Evolutionary conservation across 1,284 basidiomycete species (phyloP).

Genomic region (Leccinum subrobustum): DNA sequence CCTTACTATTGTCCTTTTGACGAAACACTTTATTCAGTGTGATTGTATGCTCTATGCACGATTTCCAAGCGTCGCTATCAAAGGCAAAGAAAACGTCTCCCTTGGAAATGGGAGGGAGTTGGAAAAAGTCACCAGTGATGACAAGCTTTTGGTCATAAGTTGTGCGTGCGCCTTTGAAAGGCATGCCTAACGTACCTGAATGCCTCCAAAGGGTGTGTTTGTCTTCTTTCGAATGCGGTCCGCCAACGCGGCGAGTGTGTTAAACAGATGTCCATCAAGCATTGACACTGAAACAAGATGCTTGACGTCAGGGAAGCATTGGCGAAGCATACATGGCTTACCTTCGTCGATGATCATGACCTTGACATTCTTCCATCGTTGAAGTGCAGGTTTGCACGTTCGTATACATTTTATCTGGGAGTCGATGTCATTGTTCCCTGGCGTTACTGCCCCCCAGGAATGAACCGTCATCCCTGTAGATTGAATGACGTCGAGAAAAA

Average conservation of each 20-base stretch:
- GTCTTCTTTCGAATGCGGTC: slow-evolving; percentile 52
- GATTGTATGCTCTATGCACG: slow-evolving; percentile 65
- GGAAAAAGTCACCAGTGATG: slow-evolving; percentile 88
- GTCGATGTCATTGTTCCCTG: slow-evolving; percentile 58
- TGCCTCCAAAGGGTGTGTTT: slow-evolving; percentile 72
- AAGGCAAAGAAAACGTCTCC: slow-evolving; percentile 60
- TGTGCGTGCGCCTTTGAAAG: not conserved
- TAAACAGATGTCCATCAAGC: slow-evolving; percentile 78
- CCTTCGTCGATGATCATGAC: slow-evolving; percentile 85
- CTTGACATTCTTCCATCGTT: slow-evolving; percentile 63
- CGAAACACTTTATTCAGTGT: slow-evolving; percentile 77
- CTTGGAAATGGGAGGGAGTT: slow-evolving; percentile 74
- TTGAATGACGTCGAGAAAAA: not conserved
- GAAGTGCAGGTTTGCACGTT: slow-evolving; percentile 56
- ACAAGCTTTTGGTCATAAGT: slow-evolving; percentile 46
- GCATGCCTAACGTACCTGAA: slow-evolving; percentile 52
- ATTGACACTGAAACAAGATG: slow-evolving; percentile 62
- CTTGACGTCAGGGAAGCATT: not conserved
- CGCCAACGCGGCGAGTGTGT: slow-evolving; percentile 59
- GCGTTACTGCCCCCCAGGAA: slow-evolving; percentile 77
- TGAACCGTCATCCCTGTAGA: slow-evolving; percentile 62
- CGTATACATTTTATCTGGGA: slow-evolving; percentile 50
- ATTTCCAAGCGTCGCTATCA: slow-evolving; percentile 73
- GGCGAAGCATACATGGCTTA: slow-evolving; percentile 25
- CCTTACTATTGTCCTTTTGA: slow-evolving; percentile 50